Evolutionary conservation across 805 yeast genomes (phyloP), one percentile per base, ranked within the genome.

Genomic region (Candida namnaoensis): DNA sequence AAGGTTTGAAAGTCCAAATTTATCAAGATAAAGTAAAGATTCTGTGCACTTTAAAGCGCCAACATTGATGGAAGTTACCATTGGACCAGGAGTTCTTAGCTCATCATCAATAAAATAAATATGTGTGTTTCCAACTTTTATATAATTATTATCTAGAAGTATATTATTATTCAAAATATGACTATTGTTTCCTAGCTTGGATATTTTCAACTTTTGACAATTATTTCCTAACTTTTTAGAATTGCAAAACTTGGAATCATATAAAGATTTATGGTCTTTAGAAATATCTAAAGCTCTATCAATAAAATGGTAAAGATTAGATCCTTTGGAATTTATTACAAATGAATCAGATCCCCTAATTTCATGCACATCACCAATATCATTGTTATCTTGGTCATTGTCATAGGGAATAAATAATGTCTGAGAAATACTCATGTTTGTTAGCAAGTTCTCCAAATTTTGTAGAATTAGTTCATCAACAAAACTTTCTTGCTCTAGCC

Each of bases 391-490:
- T 39, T 53, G 54, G 37, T 65, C 67, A 10, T 65, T 52, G 14
- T 61, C 58, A 32, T 51, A 56, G 1, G 75, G 68, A 7, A 87
- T 66, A 41, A 90, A 74, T 1, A 90, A 65, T 0, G 95, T 82
- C 52, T 79, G 83, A 26, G 71, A 64, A 0, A 59, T 30, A 0
- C 68, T 55, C 2, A 62, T 51, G 32, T 81, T 78, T 41, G 79
- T 82, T 14, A 90, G 72, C 38, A 86, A 59, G 36, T 70, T 46
- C 2, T 66, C 60, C 15, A 87, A 59, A 11, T 73, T 70, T 44
- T 88, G 72, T 41, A 85, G 74, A 36, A 75, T 66, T 13, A 87
- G 49, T 50, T 87, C 95, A n/a, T 73, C 70, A 6, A 85, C 90
- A 56, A 86, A 78, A 26, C 67, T 67, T 3, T 80, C 66, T 39